Percentiles rank a stretch among this genome's conserved stretches.
Conservation (phyloP, 768 basidiomycete genomes). For the Polyporus arcularius region DNA sequence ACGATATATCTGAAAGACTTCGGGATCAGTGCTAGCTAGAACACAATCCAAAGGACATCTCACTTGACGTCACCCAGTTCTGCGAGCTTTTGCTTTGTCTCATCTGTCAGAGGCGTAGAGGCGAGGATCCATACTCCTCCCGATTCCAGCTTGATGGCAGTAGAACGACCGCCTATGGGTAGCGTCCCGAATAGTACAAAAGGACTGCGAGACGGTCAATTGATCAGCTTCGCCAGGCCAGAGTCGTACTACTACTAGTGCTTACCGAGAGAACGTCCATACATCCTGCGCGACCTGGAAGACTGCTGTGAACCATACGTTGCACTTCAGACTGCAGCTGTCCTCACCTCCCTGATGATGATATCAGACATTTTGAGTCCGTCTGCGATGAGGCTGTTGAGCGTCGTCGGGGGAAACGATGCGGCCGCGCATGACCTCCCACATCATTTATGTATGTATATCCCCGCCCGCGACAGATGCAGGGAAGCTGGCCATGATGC, state of each 20-base stretch:
- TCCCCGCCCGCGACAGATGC: no score
- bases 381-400: no score
- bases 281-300: constrained; percentile 36
- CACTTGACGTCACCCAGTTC: constrained; percentile 67
- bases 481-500: no score
- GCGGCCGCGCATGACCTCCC: no score
- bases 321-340: no score
- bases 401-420: no score
- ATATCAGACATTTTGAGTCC: constrained; percentile 28
- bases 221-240: neutral
- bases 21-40: neutral
- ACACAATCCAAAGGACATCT: constrained; percentile 12
- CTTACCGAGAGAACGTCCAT: constrained; percentile 59
- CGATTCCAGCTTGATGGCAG: constrained; percentile 63
- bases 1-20: constrained; percentile 48
- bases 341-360: constrained; percentile 43
- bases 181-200: constrained; percentile 63
- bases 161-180: constrained; percentile 77
- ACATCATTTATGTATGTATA: no score
- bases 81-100: constrained; percentile 59
- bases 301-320: neutral
- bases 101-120: constrained; percentile 63
- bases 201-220: constrained; percentile 40
- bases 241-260: constrained; percentile 1
- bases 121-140: constrained; percentile 77